A percentile compares a stretch with the other conserved stretches of the same genome.
Evolutionary conservation across 2,329 filamentous ascomycete species (phyloP).

Genomic region (Raffaelea deltoideospora): DNA sequence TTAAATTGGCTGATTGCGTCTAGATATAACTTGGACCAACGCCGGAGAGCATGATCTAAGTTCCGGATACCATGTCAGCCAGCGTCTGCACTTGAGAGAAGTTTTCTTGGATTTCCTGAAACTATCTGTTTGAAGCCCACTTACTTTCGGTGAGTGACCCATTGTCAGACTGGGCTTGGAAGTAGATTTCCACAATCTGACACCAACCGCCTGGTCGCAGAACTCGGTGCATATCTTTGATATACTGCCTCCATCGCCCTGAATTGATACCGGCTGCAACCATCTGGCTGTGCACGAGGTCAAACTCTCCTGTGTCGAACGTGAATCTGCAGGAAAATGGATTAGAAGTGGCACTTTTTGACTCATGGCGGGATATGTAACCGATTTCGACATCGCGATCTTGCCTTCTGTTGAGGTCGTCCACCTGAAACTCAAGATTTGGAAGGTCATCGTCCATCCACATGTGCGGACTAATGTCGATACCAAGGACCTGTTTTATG

Average conservation of each 20-base stretch:
- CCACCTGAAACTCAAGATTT: constrained; percentile 57
- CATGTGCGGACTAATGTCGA: constrained; percentile 59
- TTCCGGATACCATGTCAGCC: constrained; percentile 1
- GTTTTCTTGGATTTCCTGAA: background rate
- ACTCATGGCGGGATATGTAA: too few relatives aligned
- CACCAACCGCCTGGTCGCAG: constrained; percentile 68
- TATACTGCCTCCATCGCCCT: constrained; percentile 58
- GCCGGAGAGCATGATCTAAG: constrained; percentile 45
- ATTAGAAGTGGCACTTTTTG: too few relatives aligned
- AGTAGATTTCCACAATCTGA: constrained; percentile 79
- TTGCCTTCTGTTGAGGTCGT: constrained; percentile 53
- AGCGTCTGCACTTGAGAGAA: constrained; percentile 1
- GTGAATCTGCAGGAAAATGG: constrained; percentile 35
- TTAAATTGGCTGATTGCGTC: constrained; percentile 47
- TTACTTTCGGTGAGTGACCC: constrained; percentile 54
- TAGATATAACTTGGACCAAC: constrained; percentile 54
- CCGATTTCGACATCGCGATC: too few relatives aligned
- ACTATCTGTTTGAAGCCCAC: constrained; percentile 8
- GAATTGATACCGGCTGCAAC: constrained; percentile 57
- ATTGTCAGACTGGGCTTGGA: constrained; percentile 74
- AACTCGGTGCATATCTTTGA: constrained; percentile 59
- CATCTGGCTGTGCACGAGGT: constrained; percentile 68
- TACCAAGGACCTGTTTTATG: constrained; percentile 49
- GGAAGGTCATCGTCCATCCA: constrained; percentile 44
- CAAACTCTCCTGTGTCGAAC: constrained; percentile 57